Evolutionary conservation across 2,329 filamentous ascomycete genomes (phyloP), one percentile per base, ranked within the genome.

Genomic region (Tothia fuscella): DNA sequence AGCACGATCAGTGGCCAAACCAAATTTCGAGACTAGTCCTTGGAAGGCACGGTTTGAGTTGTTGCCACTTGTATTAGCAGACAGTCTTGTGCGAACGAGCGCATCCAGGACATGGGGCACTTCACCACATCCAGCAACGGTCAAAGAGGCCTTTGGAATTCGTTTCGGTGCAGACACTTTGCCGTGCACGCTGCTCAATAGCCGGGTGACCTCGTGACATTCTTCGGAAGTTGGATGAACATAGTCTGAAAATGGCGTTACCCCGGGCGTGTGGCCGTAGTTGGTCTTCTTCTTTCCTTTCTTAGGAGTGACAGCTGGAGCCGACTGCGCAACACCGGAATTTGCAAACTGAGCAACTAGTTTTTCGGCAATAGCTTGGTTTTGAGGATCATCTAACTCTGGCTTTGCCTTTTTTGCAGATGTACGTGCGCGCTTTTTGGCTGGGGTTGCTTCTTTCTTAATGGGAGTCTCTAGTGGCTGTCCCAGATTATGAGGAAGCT

Each of bases 81-180:
- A 77, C 6, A 80, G 66, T 2, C 74, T 62, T 0, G 76, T 80
- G 6, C 76, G 68, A 43, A 80, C 71, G 4, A 80, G 60, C 1
- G 76, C 76, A 53, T 80, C 76, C 2, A 80, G 65, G 1, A 80
- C 74, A 2, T 72, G 77, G 0, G 76, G 76, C 1, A 78, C 75
- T 55, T 80, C 76, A 25, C 76, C 76, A 48, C 76, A 80, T 14
- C 85, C 85, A 10, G 85, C 76, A 3, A 83, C 69, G 6, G 76
- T 75, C 5, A 82, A 65, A 4, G 82, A 84, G 1, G 30, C 29
- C 7, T 43, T 65, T 1, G 82, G 80, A 6, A 88, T 75, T 1
- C 67, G 71, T n/a, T 74, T 65, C 0, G 85, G 85, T 2, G 72
- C 68, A 35, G 65, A 64, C 12, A 80, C 70, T 41, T 74, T 67